Evolutionary conservation across 2,329 filamentous ascomycete species (phyloP), one percentile per base, ranked within the genome.

Genomic region (Zasmidium citrigriseum): DNA sequence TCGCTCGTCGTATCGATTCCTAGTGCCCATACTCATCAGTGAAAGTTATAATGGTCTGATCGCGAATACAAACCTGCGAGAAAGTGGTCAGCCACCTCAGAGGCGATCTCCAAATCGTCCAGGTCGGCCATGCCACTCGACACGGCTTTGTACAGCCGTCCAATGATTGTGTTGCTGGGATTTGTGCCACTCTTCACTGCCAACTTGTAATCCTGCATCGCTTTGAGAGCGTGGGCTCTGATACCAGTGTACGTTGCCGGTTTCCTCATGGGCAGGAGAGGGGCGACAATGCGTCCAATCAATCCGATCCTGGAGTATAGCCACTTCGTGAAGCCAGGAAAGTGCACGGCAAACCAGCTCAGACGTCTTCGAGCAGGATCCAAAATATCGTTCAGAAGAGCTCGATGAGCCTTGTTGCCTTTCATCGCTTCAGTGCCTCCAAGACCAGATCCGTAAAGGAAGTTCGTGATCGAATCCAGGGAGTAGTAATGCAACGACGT

Each of bases 21-120:
- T 29, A 14, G n/a, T n/a, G n/a, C n/a, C n/a, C n/a, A n/a, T n/a
- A n/a, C n/a, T n/a, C n/a, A n/a, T n/a, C n/a, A n/a, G n/a, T n/a
- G n/a, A n/a, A n/a, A n/a, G n/a, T n/a, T n/a, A n/a, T n/a, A 7
- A 29, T 29, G 27, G 7, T 29, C 7, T 29, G 27, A 29, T 29
- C 7, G 14, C 7, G 27, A 29, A 29, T 7, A 29, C 27, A 14
- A 16, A 41, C 81, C 82, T 0, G 81, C 82, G 0, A 81, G 71
- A 12, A 84, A 73, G 58, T 84, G 82, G 54, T 84, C 82, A 0
- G 81, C 81, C 12, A 74, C 77, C 67, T 84, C 82, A 0, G 80
- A 81, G 0, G 82, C 82, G 41, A 82, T 78, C 20, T 82, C 78
- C 5, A 81, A 63, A 27, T 78, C 76, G 10, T 73, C 69, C 2